Evolutionary conservation across 768 basidiomycete genomes (phyloP).

Genomic region (Auricularia sp.): DNA sequence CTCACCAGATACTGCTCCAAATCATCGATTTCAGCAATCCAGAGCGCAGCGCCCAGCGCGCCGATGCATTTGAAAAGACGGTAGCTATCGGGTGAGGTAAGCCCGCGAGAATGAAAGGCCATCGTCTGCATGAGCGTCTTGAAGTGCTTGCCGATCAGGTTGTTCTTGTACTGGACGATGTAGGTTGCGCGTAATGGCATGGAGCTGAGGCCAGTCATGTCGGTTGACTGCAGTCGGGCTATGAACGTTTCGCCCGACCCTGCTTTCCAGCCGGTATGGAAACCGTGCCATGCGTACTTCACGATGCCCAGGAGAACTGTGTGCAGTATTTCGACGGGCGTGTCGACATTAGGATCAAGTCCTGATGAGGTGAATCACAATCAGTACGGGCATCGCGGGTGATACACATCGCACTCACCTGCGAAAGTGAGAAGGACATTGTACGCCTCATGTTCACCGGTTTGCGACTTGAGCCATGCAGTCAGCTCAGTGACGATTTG

Average conservation of each 20-base stretch:
- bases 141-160: conserved; percentile 32
- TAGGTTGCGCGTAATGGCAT: conserved; percentile 27
- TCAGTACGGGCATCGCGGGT: background rate
- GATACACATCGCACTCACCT: background rate
- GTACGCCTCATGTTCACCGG: background rate
- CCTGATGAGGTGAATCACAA: conserved; percentile 15
- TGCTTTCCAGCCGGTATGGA: conserved; percentile 22
- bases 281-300: conserved; percentile 26
- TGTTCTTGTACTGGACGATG: conserved; percentile 34
- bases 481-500: background rate
- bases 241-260: conserved; percentile 19
- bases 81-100: background rate
- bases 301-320: conserved; percentile 16
- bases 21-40: conserved; percentile 9
- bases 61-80: conserved; percentile 9
- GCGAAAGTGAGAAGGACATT: background rate
- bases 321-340: conserved; percentile 34
- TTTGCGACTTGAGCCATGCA: background rate
- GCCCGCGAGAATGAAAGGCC: conserved; percentile 19
- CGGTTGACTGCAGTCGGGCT: conserved; percentile 17
- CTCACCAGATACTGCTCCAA: conserved; percentile 10
- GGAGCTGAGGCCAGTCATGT: conserved; percentile 19
- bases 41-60: conserved; percentile 9
- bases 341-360: conserved; percentile 32
- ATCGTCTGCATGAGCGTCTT: conserved; percentile 29